Percentiles rank a stretch among this genome's conserved stretches.
phyloP scores from a whole-genome alignment of 176 grass and related monocot genomes.

The Thinopyrum elongatum region DNA sequence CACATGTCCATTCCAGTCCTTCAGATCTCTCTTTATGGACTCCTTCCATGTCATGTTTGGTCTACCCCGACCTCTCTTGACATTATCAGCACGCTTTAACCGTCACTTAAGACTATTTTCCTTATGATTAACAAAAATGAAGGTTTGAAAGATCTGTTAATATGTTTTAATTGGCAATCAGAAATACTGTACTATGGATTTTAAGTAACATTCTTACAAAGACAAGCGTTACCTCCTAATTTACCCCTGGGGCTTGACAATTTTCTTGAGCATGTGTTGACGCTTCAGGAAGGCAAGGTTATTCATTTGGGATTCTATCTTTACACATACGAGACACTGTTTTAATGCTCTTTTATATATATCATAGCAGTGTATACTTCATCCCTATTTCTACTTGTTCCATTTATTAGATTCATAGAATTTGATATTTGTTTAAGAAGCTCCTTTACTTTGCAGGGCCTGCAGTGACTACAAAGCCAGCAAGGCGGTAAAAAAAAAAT shows the following conservation, averaged over 20 bases:
- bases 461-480: conserved; percentile 21
- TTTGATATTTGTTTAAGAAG: conserved; percentile 9
- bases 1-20: no score
- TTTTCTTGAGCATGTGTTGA: background rate
- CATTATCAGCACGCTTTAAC: no score
- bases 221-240: background rate
- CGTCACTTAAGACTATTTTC: background rate
- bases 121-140: background rate
- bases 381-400: background rate
- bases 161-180: background rate
- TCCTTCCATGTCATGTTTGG: no score
- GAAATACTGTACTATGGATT: background rate
- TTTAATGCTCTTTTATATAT: background rate
- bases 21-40: no score
- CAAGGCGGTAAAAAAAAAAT: conserved; percentile 2
- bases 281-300: background rate
- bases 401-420: background rate
- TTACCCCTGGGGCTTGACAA: background rate
- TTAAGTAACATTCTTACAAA: background rate
- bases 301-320: background rate
- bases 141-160: background rate
- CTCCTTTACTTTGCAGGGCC: conserved; percentile 27
- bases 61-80: no score
- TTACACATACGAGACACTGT: background rate
- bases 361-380: background rate